A percentile compares a stretch with the other conserved stretches of the same genome.
These are phyloP conservation scores for Lentinula sp. DNA, from an alignment of 768 basidiomycete species.

Conservation along the genomic window DNA sequence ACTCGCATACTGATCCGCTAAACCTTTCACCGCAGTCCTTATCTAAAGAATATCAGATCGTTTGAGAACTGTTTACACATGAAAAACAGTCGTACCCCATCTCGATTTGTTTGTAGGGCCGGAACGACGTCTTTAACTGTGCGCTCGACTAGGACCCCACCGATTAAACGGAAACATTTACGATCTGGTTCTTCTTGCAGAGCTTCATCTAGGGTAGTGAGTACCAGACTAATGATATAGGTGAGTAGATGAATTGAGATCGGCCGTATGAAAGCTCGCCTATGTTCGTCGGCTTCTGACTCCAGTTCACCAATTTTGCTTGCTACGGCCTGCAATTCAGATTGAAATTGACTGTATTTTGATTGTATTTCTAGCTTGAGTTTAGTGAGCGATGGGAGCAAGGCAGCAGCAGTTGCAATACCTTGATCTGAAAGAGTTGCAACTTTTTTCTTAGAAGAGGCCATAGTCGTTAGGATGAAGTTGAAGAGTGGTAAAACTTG, in stretches of 20 bases:
- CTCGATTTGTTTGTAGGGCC: constrained; percentile 79
- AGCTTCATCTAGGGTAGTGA: constrained; percentile 80
- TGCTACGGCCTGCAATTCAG: constrained; percentile 86
- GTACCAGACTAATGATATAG: constrained; percentile 61
- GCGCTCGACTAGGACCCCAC: constrained; percentile 91
- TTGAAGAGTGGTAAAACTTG: constrained; percentile 1
- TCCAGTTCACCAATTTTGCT: constrained; percentile 96
- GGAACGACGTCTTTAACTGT: constrained; percentile 95
- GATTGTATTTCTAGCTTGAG: constrained; percentile 77
- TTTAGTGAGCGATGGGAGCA: constrained; percentile 26
- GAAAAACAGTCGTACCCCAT: constrained; percentile 54
- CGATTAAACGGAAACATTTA: constrained; percentile 95
- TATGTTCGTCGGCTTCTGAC: constrained; percentile 92
- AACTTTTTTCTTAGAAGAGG: constrained; percentile 50
- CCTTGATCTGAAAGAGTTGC: constrained; percentile 66
- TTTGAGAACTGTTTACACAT: constrained; percentile 7
- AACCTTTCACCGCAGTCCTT: constrained; percentile 65
- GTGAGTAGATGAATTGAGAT: background rate
- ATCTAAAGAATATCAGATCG: constrained; percentile 47
- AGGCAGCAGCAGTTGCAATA: constrained; percentile 22
- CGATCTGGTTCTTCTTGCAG: constrained; percentile 80
- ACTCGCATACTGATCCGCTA: constrained; percentile 83
- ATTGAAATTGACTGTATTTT: constrained; percentile 75
- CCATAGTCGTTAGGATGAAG: constrained; percentile 29
- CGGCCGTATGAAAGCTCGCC: constrained; percentile 39